Evolutionary conservation across 352 stramenopile species (phyloP), one percentile per base, ranked within the genome.

Genomic region (Labyrinthula sp.): DNA sequence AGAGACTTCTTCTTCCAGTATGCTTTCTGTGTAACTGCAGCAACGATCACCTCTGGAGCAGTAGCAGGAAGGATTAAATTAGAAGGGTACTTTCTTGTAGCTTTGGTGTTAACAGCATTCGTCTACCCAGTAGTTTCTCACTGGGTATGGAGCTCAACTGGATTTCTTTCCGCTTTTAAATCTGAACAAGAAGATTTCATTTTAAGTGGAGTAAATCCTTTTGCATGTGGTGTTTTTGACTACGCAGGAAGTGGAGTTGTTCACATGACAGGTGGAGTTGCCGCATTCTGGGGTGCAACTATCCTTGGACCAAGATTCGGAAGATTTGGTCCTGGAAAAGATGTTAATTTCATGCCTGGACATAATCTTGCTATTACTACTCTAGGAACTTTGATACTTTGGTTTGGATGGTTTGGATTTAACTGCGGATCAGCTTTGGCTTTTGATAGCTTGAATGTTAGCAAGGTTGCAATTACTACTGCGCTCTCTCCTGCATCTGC

Each of bases 241-340:
- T 77, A 75, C 54, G 67, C 69, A 39, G 71, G 71, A 23, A 63
- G 47, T 23, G 66, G 66, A 24, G 67, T 73, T 21, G 67, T 80
- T 1, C 71, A 80, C 55, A 49, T 76, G 30, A 68, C 66, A 18
- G 69, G 67, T 24, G 71, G 68, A 23, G 47, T 57, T 9, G 65
- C 66, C 12, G 69, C 72, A 8, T 55, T 82, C 20, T 45, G 54
- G 1, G 56, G 43, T 3, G 38, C 56, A 1, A 24, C 58, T 15
- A 55, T 58, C 15, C 45, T 61, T 14, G 56, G 56, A 24, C 50
- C 56, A 2, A 38, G 56, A 9, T 40, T 35, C 17, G 45, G 45
- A 3, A 30, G 56, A 0, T 63, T 63, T 29, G 14, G 28, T 17
- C 36, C 58, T 18, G 56, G 56, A 20, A 56, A 10, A 9, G 25